Base-by-base conservation (phyloP, 352 stramenopile genomes). In the Phytophthora foliorum region DNA sequence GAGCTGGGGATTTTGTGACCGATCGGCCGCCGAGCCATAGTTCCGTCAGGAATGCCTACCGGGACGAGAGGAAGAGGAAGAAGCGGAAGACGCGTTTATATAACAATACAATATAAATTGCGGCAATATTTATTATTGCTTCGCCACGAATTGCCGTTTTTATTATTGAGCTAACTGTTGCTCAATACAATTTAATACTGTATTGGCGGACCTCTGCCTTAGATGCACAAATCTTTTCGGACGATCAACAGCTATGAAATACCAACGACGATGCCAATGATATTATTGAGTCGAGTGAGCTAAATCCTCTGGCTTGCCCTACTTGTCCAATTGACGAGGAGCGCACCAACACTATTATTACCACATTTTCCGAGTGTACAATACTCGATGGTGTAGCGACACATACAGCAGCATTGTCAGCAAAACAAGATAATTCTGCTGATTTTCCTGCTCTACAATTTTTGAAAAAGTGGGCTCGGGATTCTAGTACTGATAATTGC, bases 51-150 rank as follows among this genome's bases (percentile, higher is more conserved):
- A 7, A 6, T 60, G 10, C n/a, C 6, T 14, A 48, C 36, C 3
- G 29, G 45, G 4, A 22, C 8, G 3, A 41, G 41, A 34, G 42
- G 55, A 36, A 29, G 42, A 25, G 42, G 21, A 45, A 17, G 54
- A 1, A 31, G 16, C n/a, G 25, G 53, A n/a, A 55, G 55, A 32
- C 25, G 54, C 2, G 8, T 4, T 17, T 27, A 17, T 14, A 48
- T 27, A 27, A n/a, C n/a, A 49, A 42, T 56, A 29, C 24, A 63
- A 51, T 61, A 42, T 32, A 61, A 44, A 61, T 52, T 61, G 53
- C 53, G 53, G 53, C 17, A 61, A 61, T 51, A 39, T 61, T 61
- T 61, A 61, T 21, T 61, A 61, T 61, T 61, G 38, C n/a, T 41
- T n/a, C 6, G 14, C 16, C 6, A 6, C 7, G 41, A 29, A 56